phyloP scores from a whole-genome alignment of 2,329 filamentous ascomycete species.

The Amauroascus verrucosus region DNA sequence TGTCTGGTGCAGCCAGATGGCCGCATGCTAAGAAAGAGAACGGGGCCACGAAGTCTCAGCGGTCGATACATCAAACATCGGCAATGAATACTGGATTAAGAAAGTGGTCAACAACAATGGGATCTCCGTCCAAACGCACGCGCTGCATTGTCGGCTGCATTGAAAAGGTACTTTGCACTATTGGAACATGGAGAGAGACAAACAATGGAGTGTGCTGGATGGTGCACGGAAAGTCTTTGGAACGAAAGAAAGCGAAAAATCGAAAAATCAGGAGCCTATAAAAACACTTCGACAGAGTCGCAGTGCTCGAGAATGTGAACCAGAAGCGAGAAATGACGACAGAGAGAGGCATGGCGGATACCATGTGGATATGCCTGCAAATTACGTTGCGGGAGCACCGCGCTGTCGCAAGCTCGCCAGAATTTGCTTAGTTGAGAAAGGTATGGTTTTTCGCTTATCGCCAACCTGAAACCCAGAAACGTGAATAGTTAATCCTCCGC shows the following conservation, averaged over 20 bases:
- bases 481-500: conserved; percentile 7
- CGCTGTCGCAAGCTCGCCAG: conserved; percentile 16
- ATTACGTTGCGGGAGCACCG: conserved; percentile 9
- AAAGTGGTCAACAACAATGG: background rate
- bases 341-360: conserved; percentile 1
- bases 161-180: background rate
- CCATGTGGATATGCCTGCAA: conserved; percentile 8
- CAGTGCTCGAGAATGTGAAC: background rate
- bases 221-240: conserved; percentile 3
- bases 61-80: conserved; percentile 2
- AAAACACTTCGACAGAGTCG: background rate
- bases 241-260: conserved; percentile 2
- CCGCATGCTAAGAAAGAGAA: background rate
- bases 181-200: background rate
- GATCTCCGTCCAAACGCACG: background rate
- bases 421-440: conserved; percentile 20
- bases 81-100: conserved; percentile 10
- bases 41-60: conserved; percentile 2
- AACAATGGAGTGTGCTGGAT: background rate
- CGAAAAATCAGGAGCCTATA: background rate
- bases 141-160: background rate
- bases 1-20: background rate
- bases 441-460: conserved; percentile 13
- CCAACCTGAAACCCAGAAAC: conserved; percentile 13
- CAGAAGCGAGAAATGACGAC: conserved; percentile 13